phyloP scores from a whole-genome alignment of 116 monocot genomes.

The Iris pallida region DNA sequence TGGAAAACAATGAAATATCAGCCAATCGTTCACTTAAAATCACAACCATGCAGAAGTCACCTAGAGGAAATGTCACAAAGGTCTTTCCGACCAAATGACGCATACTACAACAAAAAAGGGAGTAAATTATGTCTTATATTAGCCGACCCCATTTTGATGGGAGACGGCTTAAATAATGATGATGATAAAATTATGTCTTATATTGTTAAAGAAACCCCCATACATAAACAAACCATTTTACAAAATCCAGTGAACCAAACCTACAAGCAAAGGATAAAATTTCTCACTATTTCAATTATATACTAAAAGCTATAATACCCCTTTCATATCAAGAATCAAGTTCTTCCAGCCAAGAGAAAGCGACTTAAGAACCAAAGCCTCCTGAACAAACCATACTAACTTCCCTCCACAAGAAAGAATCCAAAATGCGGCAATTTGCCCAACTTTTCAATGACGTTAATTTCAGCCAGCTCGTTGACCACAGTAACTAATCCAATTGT shows the following conservation, averaged over 20 bases:
- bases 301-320: neutral
- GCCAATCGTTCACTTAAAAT: neutral
- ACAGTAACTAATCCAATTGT: neutral
- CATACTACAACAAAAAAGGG: neutral
- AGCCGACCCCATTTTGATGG: neutral
- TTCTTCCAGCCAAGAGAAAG: neutral
- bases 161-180: neutral
- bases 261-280: neutral
- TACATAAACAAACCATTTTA: too few species aligned
- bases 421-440: neutral
- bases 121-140: neutral
- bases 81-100: too few species aligned
- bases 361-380: neutral
- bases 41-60: too few species aligned
- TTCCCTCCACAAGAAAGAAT: neutral
- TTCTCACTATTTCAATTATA: neutral
- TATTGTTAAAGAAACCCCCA: neutral
- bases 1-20: conserved; percentile 19
- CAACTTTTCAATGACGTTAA: neutral
- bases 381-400: neutral
- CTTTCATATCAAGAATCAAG: neutral
- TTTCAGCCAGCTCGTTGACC: neutral
- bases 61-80: neutral
- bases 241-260: neutral
- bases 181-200: neutral